These are phyloP conservation scores for Fusarium armeniacum DNA, from an alignment of 2,329 filamentous ascomycete species.

Conservation along the genomic window DNA sequence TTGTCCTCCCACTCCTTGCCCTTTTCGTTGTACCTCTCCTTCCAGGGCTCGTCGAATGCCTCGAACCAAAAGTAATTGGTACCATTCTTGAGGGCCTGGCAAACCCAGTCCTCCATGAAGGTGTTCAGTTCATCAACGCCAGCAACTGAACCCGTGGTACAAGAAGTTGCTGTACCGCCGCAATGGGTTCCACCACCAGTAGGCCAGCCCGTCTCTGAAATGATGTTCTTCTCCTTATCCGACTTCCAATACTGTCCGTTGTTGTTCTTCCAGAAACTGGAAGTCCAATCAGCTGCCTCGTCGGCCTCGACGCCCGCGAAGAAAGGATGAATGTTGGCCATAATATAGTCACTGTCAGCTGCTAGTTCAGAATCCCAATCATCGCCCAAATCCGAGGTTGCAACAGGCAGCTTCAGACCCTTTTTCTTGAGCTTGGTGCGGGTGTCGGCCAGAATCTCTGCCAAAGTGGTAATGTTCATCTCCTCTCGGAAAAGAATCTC, in stretches of 20 bases:
- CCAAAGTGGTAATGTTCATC: constrained; percentile 75
- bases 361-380: constrained; percentile 84
- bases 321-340: constrained; percentile 98
- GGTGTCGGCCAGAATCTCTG: constrained; percentile 75
- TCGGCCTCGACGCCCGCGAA: constrained; percentile 82
- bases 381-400: constrained; percentile 89
- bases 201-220: constrained; percentile 94
- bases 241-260: constrained; percentile 75
- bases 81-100: constrained; percentile 80
- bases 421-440: constrained; percentile 78
- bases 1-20: constrained; percentile 91
- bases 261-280: constrained; percentile 80
- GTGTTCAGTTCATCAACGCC: constrained; percentile 84
- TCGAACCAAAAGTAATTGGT: constrained; percentile 99
- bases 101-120: constrained; percentile 91
- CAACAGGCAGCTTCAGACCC: constrained; percentile 79
- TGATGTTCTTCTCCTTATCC: constrained; percentile 77
- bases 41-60: constrained; percentile 98
- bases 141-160: constrained; percentile 78
- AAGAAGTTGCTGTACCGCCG: constrained; percentile 65
- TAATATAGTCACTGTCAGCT: constrained; percentile 82
- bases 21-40: constrained; percentile 77
- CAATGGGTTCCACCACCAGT: constrained; percentile 84
- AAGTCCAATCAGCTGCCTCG: constrained; percentile 84
- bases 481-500: constrained; percentile 83